phyloP scores from a whole-genome alignment of 1,284 basidiomycete genomes.

The Moniliophthora roreri region DNA sequence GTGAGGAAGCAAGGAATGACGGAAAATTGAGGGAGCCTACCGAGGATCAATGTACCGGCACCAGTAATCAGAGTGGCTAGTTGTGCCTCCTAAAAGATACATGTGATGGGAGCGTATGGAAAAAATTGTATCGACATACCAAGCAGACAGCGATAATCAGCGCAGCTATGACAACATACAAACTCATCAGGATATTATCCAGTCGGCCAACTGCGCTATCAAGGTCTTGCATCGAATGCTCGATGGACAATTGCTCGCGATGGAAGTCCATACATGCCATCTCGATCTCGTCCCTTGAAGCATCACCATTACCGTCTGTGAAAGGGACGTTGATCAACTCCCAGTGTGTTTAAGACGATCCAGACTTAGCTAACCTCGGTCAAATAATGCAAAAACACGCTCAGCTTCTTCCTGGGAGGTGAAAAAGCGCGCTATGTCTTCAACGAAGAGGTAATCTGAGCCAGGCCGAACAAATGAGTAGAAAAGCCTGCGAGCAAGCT shows the following conservation, averaged over 20 bases:
- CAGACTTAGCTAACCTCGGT: slow-evolving; percentile 46
- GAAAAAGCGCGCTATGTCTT: slow-evolving; percentile 79
- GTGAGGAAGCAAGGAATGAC: slow-evolving; percentile 1
- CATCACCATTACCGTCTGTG: slow-evolving; percentile 70
- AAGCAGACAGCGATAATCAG: slow-evolving; percentile 77
- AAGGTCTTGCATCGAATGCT: slow-evolving; percentile 87
- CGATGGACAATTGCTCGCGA: slow-evolving; percentile 82
- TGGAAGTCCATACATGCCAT: slow-evolving; percentile 82
- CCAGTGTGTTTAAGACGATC: slow-evolving; percentile 49
- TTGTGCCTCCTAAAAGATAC: slow-evolving; percentile 57
- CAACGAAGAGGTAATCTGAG: slow-evolving; percentile 58
- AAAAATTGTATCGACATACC: slow-evolving; percentile 33
- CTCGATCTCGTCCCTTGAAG: slow-evolving; percentile 74
- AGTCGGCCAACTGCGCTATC: slow-evolving; percentile 86
- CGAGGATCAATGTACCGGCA: slow-evolving; percentile 81
- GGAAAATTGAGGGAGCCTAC: slow-evolving; percentile 31
- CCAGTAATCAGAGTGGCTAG: slow-evolving; percentile 77
- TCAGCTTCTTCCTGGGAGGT: slow-evolving; percentile 65
- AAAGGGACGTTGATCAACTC: too few species aligned
- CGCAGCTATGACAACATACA: slow-evolving; percentile 66
- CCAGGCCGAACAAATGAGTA: slow-evolving; percentile 81
- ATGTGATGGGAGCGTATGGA: slow-evolving; percentile 3
- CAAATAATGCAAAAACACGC: slow-evolving; percentile 73
- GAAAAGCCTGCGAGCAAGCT: slow-evolving; percentile 84
- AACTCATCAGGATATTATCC: slow-evolving; percentile 71